Evolutionary conservation across 2,329 filamentous ascomycete genomes (phyloP).

Genomic region (Passalora sequoiae): DNA sequence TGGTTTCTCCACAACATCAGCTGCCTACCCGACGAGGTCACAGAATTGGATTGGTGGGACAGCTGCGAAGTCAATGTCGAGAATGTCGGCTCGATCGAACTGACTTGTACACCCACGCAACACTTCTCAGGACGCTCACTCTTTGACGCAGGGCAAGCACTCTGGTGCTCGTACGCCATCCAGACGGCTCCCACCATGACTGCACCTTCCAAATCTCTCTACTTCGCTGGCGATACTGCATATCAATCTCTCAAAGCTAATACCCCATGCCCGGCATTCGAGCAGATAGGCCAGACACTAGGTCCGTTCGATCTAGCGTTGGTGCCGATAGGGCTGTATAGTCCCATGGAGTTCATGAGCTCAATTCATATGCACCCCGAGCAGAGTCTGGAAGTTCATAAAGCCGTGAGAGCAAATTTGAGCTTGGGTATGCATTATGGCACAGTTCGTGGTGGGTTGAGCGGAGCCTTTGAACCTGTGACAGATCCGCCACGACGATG

Average conservation of each 20-base stretch:
- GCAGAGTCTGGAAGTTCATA: slow-evolving; percentile 46
- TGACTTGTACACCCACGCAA: slow-evolving; percentile 47
- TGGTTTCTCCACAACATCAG: slow-evolving; percentile 38
- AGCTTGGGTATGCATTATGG: slow-evolving; percentile 52
- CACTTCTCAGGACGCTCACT: slow-evolving; percentile 43
- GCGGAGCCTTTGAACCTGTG: slow-evolving; percentile 46
- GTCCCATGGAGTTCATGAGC: slow-evolving; percentile 42
- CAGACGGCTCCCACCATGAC: slow-evolving; percentile 30
- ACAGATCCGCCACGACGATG: slow-evolving; percentile 45
- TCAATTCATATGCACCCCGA: slow-evolving; percentile 45
- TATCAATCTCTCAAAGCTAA: slow-evolving; percentile 40
- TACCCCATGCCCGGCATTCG: slow-evolving; percentile 46
- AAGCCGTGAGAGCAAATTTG: slow-evolving; percentile 43
- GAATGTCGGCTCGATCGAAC: slow-evolving; percentile 35
- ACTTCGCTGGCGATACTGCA: slow-evolving; percentile 49
- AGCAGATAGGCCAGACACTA: slow-evolving; percentile 42
- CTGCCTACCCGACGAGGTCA: slow-evolving; percentile 38
- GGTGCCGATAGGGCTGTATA: slow-evolving; percentile 47
- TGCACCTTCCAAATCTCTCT: slow-evolving; percentile 34
- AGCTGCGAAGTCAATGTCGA: slow-evolving; percentile 34
- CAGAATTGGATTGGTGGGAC: slow-evolving; percentile 50
- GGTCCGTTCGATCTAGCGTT: slow-evolving; percentile 48
- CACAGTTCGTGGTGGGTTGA: slow-evolving; percentile 44
- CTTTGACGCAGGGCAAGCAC: slow-evolving; percentile 37
- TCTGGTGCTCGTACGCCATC: slow-evolving; percentile 49